Evolutionary conservation across 169 alveolate genomes (phyloP), one percentile per base, ranked within the genome.

Genomic region (Plasmodium sp.): DNA sequence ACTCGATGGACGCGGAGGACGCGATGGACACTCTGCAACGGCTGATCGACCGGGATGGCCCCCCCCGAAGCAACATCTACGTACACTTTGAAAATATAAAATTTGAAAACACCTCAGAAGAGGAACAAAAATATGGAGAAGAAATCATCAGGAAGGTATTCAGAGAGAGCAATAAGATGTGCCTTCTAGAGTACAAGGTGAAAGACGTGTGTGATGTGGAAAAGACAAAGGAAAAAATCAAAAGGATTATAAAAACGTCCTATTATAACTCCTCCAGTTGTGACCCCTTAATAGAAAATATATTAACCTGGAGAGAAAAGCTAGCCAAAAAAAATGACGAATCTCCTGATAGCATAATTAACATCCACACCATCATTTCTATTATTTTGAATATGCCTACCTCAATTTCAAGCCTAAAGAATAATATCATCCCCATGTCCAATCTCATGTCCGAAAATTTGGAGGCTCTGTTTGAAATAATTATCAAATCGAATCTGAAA

Each of bases 301-400:
- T 91, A 81, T 81, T 91, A 81, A 5, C 18, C 5, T 91, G 91
- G 91, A 81, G 95, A 34, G 84, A 81, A 81, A 51, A 91, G 45
- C 36, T 91, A 43, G 45, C 95, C 4, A 91, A 91, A 81, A 81
- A 62, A 48, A 14, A 34, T 22, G 92, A 91, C 62, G 91, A 67
- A 81, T 5, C 91, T 31, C 91, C 84, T 10, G 95, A 91, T 33
- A 81, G 79, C 83, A 81, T 91, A 43, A 62, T 91, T 71, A 91
- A 91, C 34, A 81, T 91, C 48, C 92, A 91, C 56, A 91, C 74
- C 73, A 80, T 91, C 3, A 82, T 91, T 54, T 91, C 95, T 10
- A 91, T 91, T 48, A 33, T 91, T n/a, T 45, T 91, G 39, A 91
- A 91, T 58, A 73, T 31, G 81, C 80, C 95, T 16, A 81, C 92